phyloP scores from a whole-genome alignment of 306 rosid species.

The Prunus kanzakura region DNA sequence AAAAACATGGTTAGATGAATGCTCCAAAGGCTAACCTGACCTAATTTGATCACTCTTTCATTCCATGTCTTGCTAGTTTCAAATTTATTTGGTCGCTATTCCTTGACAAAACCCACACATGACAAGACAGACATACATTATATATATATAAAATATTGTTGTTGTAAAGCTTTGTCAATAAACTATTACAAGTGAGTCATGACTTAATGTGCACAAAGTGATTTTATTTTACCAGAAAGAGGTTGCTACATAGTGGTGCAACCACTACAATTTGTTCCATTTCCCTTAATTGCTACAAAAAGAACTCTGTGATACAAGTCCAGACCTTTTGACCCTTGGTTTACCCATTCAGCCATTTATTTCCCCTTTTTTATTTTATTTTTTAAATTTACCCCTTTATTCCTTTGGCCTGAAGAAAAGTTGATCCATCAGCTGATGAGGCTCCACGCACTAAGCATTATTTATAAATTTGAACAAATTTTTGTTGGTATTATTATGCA shows the following conservation, averaged over 20 bases:
- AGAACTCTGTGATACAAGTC: neutral
- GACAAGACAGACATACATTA: neutral
- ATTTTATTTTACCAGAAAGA: constrained; percentile 34
- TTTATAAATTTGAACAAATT: neutral
- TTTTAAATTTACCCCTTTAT: neutral
- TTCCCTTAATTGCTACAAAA: neutral
- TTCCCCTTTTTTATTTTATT: neutral
- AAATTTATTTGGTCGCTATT: constrained; percentile 27
- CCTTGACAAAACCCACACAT: constrained; percentile 9
- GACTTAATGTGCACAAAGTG: constrained; percentile 35
- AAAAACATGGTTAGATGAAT: neutral
- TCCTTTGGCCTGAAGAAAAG: neutral
- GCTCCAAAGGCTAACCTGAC: neutral
- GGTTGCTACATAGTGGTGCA: constrained; percentile 37
- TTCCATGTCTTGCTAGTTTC: neutral
- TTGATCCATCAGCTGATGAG: constrained; percentile 20
- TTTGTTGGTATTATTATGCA: constrained; percentile 20
- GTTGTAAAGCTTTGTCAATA: constrained; percentile 17
- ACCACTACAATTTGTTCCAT: constrained; percentile 38
- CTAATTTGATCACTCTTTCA: neutral
- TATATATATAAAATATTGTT: neutral
- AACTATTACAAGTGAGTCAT: constrained; percentile 42
- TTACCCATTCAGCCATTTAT: constrained; percentile 19
- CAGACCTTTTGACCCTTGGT: constrained; percentile 19
- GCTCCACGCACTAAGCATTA: constrained; percentile 33